Conservation (phyloP, 805 yeast species). For the Jamesozyma lodderae region DNA sequence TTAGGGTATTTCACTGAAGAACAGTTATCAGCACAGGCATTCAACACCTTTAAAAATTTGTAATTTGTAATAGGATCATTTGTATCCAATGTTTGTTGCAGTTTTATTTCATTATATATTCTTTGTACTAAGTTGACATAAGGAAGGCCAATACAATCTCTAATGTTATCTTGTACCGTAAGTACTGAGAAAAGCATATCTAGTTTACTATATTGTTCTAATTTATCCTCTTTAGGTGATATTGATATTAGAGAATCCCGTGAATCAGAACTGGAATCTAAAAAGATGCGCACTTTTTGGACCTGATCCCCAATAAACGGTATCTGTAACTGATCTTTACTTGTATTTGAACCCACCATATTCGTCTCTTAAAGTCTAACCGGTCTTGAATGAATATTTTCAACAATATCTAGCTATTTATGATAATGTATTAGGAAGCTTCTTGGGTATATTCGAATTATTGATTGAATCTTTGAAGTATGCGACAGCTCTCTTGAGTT, state of each 20-base stretch:
- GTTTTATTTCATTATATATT: constrained; percentile 6
- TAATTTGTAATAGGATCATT: constrained; percentile 9
- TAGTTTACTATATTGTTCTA: constrained; percentile 11
- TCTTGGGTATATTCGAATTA: too few relatives aligned
- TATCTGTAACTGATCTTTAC: background rate
- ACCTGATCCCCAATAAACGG: constrained; percentile 5
- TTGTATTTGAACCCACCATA: too few relatives aligned
- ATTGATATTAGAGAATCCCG: constrained; percentile 7
- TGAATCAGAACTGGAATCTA: background rate
- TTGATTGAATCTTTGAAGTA: too few relatives aligned
- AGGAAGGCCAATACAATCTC: constrained; percentile 13
- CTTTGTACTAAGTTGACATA: constrained; percentile 10
- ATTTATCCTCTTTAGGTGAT: background rate
- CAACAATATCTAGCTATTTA: too few relatives aligned
- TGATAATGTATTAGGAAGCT: too few relatives aligned
- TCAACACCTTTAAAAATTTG: constrained; percentile 16
- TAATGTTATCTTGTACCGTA: constrained; percentile 14
- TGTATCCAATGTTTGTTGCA: constrained; percentile 8
- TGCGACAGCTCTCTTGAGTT: too few relatives aligned
- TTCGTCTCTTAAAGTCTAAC: too few relatives aligned
- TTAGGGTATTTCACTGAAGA: constrained; percentile 9
- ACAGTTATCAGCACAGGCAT: constrained; percentile 14
- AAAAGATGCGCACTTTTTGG: constrained; percentile 1
- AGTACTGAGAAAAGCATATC: constrained; percentile 17
- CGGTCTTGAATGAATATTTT: too few relatives aligned